Evolutionary conservation across 768 basidiomycete species (phyloP).

Genomic region (Panaeolus cyanescens): DNA sequence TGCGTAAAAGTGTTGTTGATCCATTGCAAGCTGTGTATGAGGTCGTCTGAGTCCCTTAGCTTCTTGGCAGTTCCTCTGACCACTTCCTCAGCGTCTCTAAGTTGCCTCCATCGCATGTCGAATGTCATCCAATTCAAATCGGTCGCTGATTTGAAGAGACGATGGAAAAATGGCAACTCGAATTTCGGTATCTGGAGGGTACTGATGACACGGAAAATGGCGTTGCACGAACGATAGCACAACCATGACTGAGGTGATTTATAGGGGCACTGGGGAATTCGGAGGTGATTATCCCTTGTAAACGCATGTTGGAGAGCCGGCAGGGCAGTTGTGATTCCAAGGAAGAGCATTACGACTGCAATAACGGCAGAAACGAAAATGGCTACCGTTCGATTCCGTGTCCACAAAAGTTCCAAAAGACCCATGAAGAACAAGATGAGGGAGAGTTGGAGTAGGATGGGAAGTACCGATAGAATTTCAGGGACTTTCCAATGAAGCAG

Average conservation of each 20-base stretch:
- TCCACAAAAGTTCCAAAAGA: constrained; percentile 26
- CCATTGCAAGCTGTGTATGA: constrained; percentile 28
- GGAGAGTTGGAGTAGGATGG: constrained; percentile 24
- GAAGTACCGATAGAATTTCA: constrained; percentile 23
- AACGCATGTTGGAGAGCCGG: constrained; percentile 29
- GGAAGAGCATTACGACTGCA: constrained; percentile 22
- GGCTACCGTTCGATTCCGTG: constrained; percentile 20
- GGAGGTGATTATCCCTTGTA: constrained; percentile 22
- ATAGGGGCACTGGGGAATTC: constrained; percentile 30
- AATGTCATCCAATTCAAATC: constrained; percentile 31
- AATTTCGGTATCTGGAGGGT: constrained; percentile 14
- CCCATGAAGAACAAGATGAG: constrained; percentile 27
- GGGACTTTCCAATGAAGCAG: constrained; percentile 26
- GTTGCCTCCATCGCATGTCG: constrained; percentile 31
- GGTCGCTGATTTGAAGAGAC: constrained; percentile 23
- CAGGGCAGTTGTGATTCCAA: constrained; percentile 24
- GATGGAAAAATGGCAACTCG: constrained; percentile 24
- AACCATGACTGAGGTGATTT: constrained; percentile 36
- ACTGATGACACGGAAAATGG: constrained; percentile 20
- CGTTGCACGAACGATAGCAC: constrained; percentile 23
- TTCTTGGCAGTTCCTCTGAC: constrained; percentile 22
- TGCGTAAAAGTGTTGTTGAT: constrained; percentile 28
- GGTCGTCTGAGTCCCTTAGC: constrained; percentile 21
- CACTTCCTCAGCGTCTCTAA: constrained; percentile 27
- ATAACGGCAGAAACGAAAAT: constrained; percentile 17